These are phyloP conservation scores for Crithidia bombi DNA, from an alignment of 208 protist species.

Conservation along the genomic window DNA sequence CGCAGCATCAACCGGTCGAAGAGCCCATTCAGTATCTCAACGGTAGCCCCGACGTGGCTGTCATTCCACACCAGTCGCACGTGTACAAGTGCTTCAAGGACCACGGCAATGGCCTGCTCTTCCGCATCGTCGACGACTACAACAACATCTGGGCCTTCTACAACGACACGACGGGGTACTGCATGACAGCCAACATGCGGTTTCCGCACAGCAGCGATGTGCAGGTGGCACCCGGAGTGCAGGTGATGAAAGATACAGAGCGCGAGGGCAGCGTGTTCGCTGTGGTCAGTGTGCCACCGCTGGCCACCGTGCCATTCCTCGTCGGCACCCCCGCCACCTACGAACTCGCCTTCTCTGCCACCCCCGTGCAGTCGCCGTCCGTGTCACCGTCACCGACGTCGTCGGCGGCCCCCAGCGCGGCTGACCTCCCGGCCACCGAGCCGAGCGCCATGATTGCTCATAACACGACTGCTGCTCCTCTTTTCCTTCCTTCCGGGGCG, in stretches of 20 bases:
- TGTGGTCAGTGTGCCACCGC: constrained; percentile 55
- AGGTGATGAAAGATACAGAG: constrained; percentile 31
- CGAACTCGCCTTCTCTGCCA: constrained; percentile 62
- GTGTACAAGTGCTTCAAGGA: constrained; percentile 76
- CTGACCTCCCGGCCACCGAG: not conserved
- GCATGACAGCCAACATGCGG: constrained; percentile 68
- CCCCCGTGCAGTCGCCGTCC: constrained; percentile 28
- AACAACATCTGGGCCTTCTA: constrained; percentile 82
- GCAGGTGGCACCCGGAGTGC: constrained; percentile 44
- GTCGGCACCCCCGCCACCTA: constrained; percentile 53
- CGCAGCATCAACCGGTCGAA: not conserved
- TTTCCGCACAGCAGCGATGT: constrained; percentile 33
- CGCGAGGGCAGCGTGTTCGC: constrained; percentile 51
- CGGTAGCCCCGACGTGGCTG: constrained; percentile 48
- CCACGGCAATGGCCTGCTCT: constrained; percentile 78
- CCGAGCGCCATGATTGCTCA: not conserved
- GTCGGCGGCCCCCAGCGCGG: not conserved
- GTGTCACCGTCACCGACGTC: constrained; percentile 9
- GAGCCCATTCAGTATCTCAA: constrained; percentile 48
- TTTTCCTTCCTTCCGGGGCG: not conserved
- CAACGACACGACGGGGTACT: constrained; percentile 83
- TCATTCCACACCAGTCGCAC: constrained; percentile 63
- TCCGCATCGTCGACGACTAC: constrained; percentile 75
- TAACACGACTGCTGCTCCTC: not conserved
- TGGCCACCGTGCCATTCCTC: constrained; percentile 64